Evolutionary conservation across 768 basidiomycete genomes (phyloP).

Genomic region (Stropharia rugosoannulata): DNA sequence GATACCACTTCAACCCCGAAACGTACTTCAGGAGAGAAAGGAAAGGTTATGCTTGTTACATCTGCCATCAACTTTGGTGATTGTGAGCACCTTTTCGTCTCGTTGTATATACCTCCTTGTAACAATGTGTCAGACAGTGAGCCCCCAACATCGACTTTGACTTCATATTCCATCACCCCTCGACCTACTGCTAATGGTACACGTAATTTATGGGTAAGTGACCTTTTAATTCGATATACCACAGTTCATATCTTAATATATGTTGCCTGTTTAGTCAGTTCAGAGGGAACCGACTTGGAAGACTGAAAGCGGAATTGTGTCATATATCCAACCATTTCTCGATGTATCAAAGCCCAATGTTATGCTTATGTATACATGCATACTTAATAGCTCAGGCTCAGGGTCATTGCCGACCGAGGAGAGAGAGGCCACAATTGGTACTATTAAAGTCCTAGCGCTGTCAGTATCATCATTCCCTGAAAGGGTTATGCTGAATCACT

Average conservation of each 20-base stretch:
- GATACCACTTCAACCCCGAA: constrained; percentile 16
- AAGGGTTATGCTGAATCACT: neutral
- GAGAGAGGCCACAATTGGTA: constrained; percentile 45
- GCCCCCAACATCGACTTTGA: constrained; percentile 37
- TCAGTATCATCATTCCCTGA: constrained; percentile 26
- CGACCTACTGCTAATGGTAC: constrained; percentile 8
- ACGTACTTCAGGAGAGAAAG: constrained; percentile 21
- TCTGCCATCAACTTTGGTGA: constrained; percentile 61
- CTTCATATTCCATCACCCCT: constrained; percentile 30
- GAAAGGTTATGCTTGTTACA: constrained; percentile 45
- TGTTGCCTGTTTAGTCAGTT: constrained; percentile 24
- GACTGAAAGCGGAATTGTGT: constrained; percentile 44
- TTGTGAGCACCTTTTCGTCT: constrained; percentile 38
- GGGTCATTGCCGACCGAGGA: constrained; percentile 35
- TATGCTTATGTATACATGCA: constrained; percentile 40
- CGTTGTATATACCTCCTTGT: neutral
- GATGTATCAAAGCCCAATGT: constrained; percentile 25
- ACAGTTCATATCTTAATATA: neutral
- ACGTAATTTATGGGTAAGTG: constrained; percentile 6
- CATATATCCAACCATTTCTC: constrained; percentile 41
- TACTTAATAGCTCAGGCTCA: constrained; percentile 47
- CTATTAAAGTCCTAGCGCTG: constrained; percentile 52
- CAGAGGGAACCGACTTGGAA: constrained; percentile 33
- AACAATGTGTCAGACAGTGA: constrained; percentile 27
- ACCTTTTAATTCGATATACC: neutral